These are phyloP conservation scores for Piper longum DNA, from an alignment of 164 flowering plant genomes.

Conservation along the genomic window DNA sequence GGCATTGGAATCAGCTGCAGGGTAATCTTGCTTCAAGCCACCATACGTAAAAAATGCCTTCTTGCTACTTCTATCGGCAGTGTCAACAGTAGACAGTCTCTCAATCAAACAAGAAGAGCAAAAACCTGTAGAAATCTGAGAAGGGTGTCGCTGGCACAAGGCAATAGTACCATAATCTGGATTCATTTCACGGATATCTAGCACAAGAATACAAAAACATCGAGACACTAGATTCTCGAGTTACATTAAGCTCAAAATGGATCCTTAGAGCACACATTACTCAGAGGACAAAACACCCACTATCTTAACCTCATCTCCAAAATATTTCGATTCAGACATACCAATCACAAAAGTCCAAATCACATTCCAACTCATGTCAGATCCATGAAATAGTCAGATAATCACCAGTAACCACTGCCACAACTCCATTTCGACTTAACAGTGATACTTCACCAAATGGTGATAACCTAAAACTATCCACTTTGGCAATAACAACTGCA, in stretches of 20 bases:
- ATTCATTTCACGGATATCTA: conserved; percentile 1
- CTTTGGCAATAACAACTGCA: no score
- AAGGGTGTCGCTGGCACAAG: conserved; percentile 8
- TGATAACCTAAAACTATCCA: no score
- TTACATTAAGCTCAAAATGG: not conserved
- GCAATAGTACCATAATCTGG: conserved; percentile 4
- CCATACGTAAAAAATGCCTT: not conserved
- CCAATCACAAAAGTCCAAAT: no score
- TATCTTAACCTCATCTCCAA: no score
- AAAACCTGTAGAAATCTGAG: conserved; percentile 9
- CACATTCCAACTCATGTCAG: no score
- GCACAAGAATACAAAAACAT: no score
- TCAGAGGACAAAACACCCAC: not conserved
- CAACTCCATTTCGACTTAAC: no score
- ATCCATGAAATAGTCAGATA: no score
- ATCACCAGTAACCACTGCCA: no score
- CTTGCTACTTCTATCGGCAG: conserved; percentile 5
- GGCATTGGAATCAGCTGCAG: not conserved
- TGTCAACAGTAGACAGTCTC: conserved; percentile 5
- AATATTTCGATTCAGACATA: no score
- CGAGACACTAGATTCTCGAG: not conserved
- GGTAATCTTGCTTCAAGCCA: conserved; percentile 1
- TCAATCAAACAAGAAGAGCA: conserved; percentile 10
- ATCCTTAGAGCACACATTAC: not conserved
- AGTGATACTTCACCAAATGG: no score